phyloP scores from a whole-genome alignment of 257 asterid genomes.

The Solanum boliviense region DNA sequence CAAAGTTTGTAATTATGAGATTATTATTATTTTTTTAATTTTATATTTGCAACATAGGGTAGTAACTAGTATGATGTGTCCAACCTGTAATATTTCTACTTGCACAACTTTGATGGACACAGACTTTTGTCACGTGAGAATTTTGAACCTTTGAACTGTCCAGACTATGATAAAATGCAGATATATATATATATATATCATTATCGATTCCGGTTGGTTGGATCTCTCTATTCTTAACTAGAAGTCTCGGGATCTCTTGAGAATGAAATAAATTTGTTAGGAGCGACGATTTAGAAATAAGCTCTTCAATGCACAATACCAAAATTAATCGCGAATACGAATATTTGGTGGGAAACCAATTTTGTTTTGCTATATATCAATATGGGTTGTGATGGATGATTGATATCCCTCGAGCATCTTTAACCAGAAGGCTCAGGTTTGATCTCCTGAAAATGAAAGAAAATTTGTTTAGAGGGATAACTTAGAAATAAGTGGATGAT shows the following conservation, averaged over 20 bases:
- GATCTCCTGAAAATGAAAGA: too few species aligned
- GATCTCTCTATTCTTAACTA: too few species aligned
- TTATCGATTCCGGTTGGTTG: too few species aligned
- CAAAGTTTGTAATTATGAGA: neutral
- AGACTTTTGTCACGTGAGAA: neutral
- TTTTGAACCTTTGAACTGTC: neutral
- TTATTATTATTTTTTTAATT: neutral
- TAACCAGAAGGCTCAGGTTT: rapidly evolving
- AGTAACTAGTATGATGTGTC: neutral
- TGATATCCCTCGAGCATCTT: too few species aligned
- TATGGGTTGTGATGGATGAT: too few species aligned
- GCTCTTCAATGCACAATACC: neutral
- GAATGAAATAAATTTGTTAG: neutral
- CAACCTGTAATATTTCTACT: neutral
- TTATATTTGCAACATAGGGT: neutral
- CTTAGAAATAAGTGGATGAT: too few species aligned
- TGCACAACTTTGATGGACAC: neutral
- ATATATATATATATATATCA: too few species aligned
- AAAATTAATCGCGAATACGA: neutral
- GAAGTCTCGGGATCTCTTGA: neutral
- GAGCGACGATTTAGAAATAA: neutral
- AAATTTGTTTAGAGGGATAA: too few species aligned
- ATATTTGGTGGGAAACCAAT: neutral
- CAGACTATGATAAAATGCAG: neutral
- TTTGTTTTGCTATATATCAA: too few species aligned